These are phyloP conservation scores for Schizopora paradoxa DNA, from an alignment of 1,284 basidiomycete genomes.

Conservation along the genomic window DNA sequence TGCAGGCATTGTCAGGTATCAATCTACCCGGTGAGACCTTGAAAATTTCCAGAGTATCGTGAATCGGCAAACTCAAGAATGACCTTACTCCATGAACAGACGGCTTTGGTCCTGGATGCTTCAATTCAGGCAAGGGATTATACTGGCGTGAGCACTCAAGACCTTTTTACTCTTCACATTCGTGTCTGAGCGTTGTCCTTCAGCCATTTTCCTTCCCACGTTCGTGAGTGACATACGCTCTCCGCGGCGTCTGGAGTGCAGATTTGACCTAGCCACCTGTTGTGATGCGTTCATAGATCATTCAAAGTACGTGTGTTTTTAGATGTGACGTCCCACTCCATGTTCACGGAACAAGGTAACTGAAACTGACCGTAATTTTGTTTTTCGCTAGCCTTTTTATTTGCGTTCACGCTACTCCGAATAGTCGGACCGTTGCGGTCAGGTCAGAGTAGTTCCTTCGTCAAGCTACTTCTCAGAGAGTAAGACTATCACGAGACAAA, in stretches of 20 bases:
- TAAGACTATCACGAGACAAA: conserved; percentile 12
- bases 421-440: conserved; percentile 4
- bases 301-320: conserved; percentile 12
- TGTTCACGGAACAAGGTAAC: too few relatives aligned
- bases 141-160: conserved; percentile 13
- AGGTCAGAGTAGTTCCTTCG: conserved; percentile 6
- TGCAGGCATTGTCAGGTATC: conserved; percentile 6
- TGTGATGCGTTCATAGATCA: conserved; percentile 1
- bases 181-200: neutral
- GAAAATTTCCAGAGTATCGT: neutral
- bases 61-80: too few relatives aligned
- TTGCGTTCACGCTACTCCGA: conserved; percentile 10
- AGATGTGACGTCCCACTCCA: neutral
- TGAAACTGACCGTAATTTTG: neutral
- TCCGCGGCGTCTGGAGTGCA: neutral
- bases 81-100: neutral
- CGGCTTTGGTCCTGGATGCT: conserved; percentile 1
- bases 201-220: conserved; percentile 17
- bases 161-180: neutral
- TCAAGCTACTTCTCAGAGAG: conserved; percentile 24
- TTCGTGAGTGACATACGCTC: conserved; percentile 11
- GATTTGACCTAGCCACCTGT: neutral
- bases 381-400: conserved; percentile 12
- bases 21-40: conserved; percentile 8
- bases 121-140: conserved; percentile 9